Base-by-base conservation (phyloP, 1,139 yeast species). In the Blastobotrys capitulatus region DNA sequence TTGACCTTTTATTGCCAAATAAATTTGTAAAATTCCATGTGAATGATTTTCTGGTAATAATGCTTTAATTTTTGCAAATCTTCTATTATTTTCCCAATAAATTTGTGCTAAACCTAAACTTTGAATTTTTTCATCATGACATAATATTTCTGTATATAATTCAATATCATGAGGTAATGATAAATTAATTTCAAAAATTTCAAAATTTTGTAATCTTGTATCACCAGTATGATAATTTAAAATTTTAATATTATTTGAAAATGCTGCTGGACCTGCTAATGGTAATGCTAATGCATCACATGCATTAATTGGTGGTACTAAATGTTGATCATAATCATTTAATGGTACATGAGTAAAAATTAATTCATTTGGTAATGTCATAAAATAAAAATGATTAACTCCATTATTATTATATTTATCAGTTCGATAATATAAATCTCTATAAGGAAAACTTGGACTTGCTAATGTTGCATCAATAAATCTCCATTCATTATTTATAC, bases 301-400 rank as follows among this genome's bases (percentile, higher is more conserved):
- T 43, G 86, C 85, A 55, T 86, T 89, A 52, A 92, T 70, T 3
- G 95, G 87, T 9, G 97, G 97, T 31, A 80, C 77, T 15, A 90
- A 80, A 68, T 86, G 96, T 65, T 92, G 97, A 54, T 86, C 83
- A 52, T 79, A 83, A 46, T 80, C 80, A 49, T 81, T 79, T 18
- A 82, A 75, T 9, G 98, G 97, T 39, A 88, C 81, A 66, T 92
- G 98, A 0, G 97, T 86, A 52, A 85, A 85, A 16, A 92, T 78
- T 45, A 88, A 64, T 53, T 81, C 78, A 52, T 82, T 69, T 1
- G 98, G 98, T 57, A 82, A 78, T 1, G 87, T 73, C 56, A 92
- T 68, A 67, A 89, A 90, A 66, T 87, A 92, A 64, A 83, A 81
- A 52, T 77, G 84, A 36, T 74, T 69, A 36, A 56, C 50, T 13